Percentiles rank a stretch among this genome's conserved stretches.
Evolutionary conservation across 352 stramenopile genomes (phyloP).

Genomic region (Peronospora farinosa): DNA sequence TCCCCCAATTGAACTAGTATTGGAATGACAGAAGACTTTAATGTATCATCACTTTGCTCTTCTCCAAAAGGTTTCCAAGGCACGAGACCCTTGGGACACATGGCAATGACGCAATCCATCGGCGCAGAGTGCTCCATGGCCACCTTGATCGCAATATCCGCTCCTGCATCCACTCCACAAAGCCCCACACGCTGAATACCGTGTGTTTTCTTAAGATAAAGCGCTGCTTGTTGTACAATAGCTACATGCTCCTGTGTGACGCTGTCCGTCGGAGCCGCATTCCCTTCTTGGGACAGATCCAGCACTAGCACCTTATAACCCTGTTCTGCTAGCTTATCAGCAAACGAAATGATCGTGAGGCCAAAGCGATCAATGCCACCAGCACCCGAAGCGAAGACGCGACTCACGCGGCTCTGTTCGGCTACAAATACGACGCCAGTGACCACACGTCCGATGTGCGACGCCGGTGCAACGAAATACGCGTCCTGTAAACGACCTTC

Average conservation of each 20-base stretch:
- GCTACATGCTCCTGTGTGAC: slow-evolving; percentile 23
- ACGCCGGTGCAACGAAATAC: slow-evolving; percentile 66
- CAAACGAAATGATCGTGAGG: slow-evolving; percentile 62
- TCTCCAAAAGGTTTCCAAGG: slow-evolving; percentile 24
- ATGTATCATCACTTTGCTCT: slow-evolving; percentile 5
- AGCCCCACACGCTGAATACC: slow-evolving; percentile 70
- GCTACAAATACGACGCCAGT: slow-evolving; percentile 72
- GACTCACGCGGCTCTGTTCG: slow-evolving; percentile 33
- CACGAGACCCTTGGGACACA: slow-evolving; percentile 59
- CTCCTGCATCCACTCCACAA: slow-evolving; percentile 55
- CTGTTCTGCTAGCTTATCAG: slow-evolving; percentile 83
- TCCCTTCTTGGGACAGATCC: slow-evolving; percentile 35
- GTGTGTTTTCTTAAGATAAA: slow-evolving; percentile 62
- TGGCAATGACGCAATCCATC: slow-evolving; percentile 61
- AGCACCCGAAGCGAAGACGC: slow-evolving; percentile 20
- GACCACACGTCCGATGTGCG: slow-evolving; percentile 79
- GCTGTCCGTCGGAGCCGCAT: slow-evolving; percentile 5
- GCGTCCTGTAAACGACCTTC: slow-evolving; percentile 28
- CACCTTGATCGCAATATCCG: slow-evolving; percentile 63
- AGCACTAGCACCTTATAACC: slow-evolving; percentile 84
- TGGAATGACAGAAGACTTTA: slow-evolving; percentile 32
- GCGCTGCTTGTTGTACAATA: slow-evolving; percentile 39
- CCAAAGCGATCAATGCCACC: slow-evolving; percentile 35
- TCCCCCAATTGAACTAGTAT: slow-evolving; percentile 63
- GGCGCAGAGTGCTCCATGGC: slow-evolving; percentile 34